phyloP scores from a whole-genome alignment of 2,329 filamentous ascomycete species.

The Berkeleyomyces basicola region DNA sequence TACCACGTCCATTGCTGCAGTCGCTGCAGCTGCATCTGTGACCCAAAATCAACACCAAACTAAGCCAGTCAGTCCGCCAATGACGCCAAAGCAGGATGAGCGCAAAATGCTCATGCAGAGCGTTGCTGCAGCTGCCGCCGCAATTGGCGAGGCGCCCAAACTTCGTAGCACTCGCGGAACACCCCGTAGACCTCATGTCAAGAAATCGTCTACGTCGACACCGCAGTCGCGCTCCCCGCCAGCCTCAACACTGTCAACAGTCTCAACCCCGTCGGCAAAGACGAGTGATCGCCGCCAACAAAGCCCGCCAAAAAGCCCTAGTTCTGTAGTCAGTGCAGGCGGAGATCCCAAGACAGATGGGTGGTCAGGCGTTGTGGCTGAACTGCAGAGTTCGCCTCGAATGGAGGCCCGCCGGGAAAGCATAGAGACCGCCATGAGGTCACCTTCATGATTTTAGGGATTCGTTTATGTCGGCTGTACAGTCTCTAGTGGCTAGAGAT shows the following conservation, averaged over 20 bases:
- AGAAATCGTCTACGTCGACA: background rate
- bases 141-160: constrained; percentile 1
- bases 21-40: background rate
- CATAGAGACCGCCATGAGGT: constrained; percentile 38
- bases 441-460: background rate
- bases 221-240: background rate
- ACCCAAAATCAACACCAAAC: background rate
- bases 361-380: constrained; percentile 47
- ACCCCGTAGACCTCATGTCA: background rate
- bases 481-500: background rate
- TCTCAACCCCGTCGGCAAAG: constrained; percentile 1
- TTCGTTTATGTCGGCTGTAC: background rate
- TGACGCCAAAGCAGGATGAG: constrained; percentile 6
- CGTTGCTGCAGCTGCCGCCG: constrained; percentile 3
- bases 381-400: constrained; percentile 42
- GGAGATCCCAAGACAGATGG: constrained; percentile 24
- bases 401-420: constrained; percentile 35
- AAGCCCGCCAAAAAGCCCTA: constrained; percentile 2
- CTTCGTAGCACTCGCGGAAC: background rate
- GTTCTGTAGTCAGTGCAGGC: constrained; percentile 6
- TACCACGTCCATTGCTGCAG: constrained; percentile 1
- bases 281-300: background rate
- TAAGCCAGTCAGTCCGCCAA: constrained; percentile 4
- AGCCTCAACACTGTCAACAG: background rate
- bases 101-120: constrained; percentile 12